These are phyloP conservation scores for Agroathelia rolfsii DNA, from an alignment of 1,284 basidiomycete species.

Conservation along the genomic window DNA sequence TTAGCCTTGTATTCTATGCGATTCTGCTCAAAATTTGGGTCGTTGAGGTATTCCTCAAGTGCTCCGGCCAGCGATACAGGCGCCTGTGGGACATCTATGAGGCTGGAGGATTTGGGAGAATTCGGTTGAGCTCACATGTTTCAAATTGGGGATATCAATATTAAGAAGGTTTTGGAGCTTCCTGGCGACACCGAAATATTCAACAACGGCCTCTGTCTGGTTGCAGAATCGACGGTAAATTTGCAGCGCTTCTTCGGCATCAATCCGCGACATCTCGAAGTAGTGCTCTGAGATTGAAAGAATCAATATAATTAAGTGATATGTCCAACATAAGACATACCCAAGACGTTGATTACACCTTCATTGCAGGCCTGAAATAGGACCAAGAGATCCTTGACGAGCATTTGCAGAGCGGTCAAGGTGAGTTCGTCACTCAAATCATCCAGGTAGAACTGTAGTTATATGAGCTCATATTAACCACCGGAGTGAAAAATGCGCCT, in stretches of 20 bases:
- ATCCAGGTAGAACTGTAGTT: slow-evolving; percentile 80
- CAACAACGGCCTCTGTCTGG: slow-evolving; percentile 90
- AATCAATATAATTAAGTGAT: slow-evolving; percentile 5
- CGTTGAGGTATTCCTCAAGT: slow-evolving; percentile 91
- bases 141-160: slow-evolving; percentile 88
- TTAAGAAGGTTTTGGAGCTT: slow-evolving; percentile 90
- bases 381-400: slow-evolving; percentile 95
- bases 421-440: slow-evolving; percentile 89
- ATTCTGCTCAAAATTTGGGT: slow-evolving; percentile 95
- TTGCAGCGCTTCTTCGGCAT: slow-evolving; percentile 77
- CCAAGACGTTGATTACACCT: slow-evolving; percentile 93
- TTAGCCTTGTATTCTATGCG: slow-evolving; percentile 85
- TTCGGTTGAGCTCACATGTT: slow-evolving; percentile 55
- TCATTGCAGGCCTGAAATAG: slow-evolving; percentile 97
- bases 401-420: slow-evolving; percentile 83
- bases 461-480: slow-evolving; percentile 4
- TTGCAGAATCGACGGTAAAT: slow-evolving; percentile 94
- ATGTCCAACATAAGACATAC: slow-evolving; percentile 27
- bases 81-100: slow-evolving; percentile 40
- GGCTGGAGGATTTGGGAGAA: neutral
- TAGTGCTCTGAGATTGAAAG: slow-evolving; percentile 70
- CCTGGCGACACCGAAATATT: slow-evolving; percentile 87
- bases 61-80: slow-evolving; percentile 89
- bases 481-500: slow-evolving; percentile 19
- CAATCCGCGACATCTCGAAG: slow-evolving; percentile 95